These are phyloP conservation scores for Echites panduratus DNA, from an alignment of 257 asterid genomes.

Conservation along the genomic window DNA sequence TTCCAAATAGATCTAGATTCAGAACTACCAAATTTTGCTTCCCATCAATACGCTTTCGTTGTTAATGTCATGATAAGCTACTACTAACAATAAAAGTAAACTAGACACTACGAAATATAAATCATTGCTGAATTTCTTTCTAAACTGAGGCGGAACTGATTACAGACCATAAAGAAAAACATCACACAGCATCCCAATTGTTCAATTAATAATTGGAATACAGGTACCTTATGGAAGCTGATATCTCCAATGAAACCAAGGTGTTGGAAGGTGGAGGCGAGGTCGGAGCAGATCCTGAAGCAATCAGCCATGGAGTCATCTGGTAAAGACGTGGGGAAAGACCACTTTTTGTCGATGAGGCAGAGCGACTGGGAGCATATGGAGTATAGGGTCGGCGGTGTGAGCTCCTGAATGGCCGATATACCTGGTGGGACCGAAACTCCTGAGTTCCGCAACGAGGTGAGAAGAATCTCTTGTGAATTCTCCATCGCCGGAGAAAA, in stretches of 20 bases:
- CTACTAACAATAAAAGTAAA: neutral
- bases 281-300: slow-evolving; percentile 43
- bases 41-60: neutral
- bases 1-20: neutral
- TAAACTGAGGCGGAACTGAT: neutral
- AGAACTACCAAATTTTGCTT: neutral
- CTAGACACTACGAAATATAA: neutral
- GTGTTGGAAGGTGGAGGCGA: slow-evolving; percentile 40
- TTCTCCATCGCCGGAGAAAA: slow-evolving; percentile 31
- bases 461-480: slow-evolving; percentile 52
- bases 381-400: slow-evolving; percentile 38
- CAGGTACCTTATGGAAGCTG: slow-evolving; percentile 52
- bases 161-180: neutral
- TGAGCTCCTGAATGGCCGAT: slow-evolving; percentile 43
- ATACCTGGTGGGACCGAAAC: slow-evolving; percentile 43
- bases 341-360: slow-evolving; percentile 29
- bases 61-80: neutral
- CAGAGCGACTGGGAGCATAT: slow-evolving; percentile 42
- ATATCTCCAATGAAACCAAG: slow-evolving; percentile 48
- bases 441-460: slow-evolving; percentile 47
- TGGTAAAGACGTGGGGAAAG: slow-evolving; percentile 41
- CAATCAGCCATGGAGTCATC: slow-evolving; percentile 47
- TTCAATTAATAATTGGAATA: neutral
- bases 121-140: neutral
- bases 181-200: neutral